Conservation (phyloP, 2,329 filamentous ascomycete genomes). For the Albifimbria verrucaria region DNA sequence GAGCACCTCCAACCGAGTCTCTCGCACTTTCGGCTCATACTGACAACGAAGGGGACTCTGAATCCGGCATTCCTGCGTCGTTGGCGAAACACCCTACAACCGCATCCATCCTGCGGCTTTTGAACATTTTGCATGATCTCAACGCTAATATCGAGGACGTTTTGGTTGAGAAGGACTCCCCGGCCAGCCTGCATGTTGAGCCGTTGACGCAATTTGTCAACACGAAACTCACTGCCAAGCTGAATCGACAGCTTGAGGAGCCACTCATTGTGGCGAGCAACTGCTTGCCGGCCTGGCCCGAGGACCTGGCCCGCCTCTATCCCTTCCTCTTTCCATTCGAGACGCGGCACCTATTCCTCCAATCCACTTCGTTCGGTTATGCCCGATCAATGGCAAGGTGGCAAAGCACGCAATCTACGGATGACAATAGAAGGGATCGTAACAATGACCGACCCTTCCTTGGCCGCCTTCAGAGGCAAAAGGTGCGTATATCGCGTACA, state of each 20-base stretch:
- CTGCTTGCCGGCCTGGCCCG: slow-evolving; percentile 92
- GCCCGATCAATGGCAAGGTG: slow-evolving; percentile 95
- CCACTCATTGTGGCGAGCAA: slow-evolving; percentile 96
- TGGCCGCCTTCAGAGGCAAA: slow-evolving; percentile 88
- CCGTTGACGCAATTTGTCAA: slow-evolving; percentile 95
- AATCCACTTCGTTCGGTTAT: slow-evolving; percentile 98
- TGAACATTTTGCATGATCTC: slow-evolving; percentile 87
- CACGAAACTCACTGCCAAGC: slow-evolving; percentile 94
- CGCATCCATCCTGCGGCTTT: slow-evolving; percentile 78
- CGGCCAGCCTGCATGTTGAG: slow-evolving; percentile 71
- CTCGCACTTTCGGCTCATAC: slow-evolving; percentile 52
- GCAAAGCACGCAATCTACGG: slow-evolving; percentile 85
- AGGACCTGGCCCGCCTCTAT: slow-evolving; percentile 88
- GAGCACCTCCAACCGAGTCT: slow-evolving; percentile 74
- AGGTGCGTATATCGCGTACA: slow-evolving; percentile 93
- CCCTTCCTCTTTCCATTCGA: slow-evolving; percentile 98
- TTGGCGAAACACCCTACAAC: slow-evolving; percentile 81
- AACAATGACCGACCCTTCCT: slow-evolving; percentile 90
- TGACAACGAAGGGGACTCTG: slow-evolving; percentile 50
- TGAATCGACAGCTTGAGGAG: slow-evolving; percentile 95
- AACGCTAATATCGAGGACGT: slow-evolving; percentile 94
- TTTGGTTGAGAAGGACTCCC: slow-evolving; percentile 68
- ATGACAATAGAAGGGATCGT: slow-evolving; percentile 77
- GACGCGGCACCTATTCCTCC: slow-evolving; percentile 91
- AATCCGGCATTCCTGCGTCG: slow-evolving; percentile 68